phyloP scores from a whole-genome alignment of 2,329 filamentous ascomycete genomes.

The Stachybotrys elegans region DNA sequence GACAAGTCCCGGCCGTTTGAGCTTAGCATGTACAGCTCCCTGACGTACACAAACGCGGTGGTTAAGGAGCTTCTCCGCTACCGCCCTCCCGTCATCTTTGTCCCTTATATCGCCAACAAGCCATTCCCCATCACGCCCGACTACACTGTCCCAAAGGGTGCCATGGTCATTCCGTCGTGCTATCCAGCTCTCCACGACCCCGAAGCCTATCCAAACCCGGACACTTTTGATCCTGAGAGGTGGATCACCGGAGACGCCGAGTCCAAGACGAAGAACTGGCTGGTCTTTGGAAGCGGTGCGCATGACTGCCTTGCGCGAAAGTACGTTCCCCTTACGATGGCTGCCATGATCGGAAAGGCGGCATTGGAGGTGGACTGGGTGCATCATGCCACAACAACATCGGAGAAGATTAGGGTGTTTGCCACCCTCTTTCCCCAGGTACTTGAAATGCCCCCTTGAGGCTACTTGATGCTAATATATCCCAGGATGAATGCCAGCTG shows the following conservation, averaged over 20 bases:
- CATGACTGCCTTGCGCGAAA: conserved; percentile 45
- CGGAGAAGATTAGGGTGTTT: conserved; percentile 47
- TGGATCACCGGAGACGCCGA: conserved; percentile 48
- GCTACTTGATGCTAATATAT: not conserved
- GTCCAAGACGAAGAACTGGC: conserved; percentile 46
- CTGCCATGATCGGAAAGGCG: conserved; percentile 48
- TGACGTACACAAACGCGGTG: conserved; percentile 47
- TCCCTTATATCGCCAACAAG: conserved; percentile 44
- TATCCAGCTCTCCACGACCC: conserved; percentile 47
- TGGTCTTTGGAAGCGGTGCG: conserved; percentile 46
- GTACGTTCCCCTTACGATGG: conserved; percentile 46
- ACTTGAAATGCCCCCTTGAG: conserved; percentile 13
- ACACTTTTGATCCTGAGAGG: conserved; percentile 43
- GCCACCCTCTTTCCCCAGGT: conserved; percentile 45
- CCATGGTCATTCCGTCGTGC: conserved; percentile 45
- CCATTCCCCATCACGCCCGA: conserved; percentile 39
- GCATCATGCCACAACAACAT: conserved; percentile 41
- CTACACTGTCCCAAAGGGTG: conserved; percentile 45
- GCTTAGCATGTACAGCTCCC: conserved; percentile 40
- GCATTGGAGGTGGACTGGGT: conserved; percentile 43
- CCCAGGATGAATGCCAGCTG: conserved; percentile 29
- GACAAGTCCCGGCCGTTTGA: conserved; percentile 34
- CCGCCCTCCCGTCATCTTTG: conserved; percentile 48
- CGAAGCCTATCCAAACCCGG: conserved; percentile 38
- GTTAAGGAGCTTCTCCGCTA: conserved; percentile 49